Percentiles rank a stretch among this genome's conserved stretches.
Evolutionary conservation across 257 asterid genomes (phyloP).

Genomic region (Solanum chaucha): DNA sequence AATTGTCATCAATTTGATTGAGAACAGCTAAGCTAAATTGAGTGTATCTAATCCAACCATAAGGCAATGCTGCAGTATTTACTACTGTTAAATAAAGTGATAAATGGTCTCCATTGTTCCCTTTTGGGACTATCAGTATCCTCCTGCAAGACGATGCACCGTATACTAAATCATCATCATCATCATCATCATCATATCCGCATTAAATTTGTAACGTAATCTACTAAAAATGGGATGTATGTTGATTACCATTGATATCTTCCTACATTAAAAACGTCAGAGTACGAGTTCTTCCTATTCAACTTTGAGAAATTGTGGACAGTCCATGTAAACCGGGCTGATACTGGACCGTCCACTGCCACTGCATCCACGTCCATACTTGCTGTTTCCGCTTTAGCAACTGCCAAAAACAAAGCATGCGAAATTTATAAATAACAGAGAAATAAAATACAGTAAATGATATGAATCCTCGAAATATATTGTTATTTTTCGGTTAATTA

Average conservation of each 20-base stretch:
- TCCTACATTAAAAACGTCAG: slow-evolving; percentile 47
- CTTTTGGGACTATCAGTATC: slow-evolving; percentile 38
- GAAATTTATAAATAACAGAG: background rate
- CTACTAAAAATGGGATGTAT: background rate
- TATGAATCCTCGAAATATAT: too few species aligned
- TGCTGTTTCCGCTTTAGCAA: slow-evolving; percentile 13
- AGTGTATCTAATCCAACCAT: slow-evolving; percentile 77
- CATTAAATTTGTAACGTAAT: background rate
- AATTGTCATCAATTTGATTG: slow-evolving; percentile 52
- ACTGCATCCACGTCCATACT: slow-evolving; percentile 31
- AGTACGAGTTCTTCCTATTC: slow-evolving; percentile 39
- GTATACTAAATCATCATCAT: background rate
- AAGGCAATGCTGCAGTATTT: slow-evolving; percentile 48
- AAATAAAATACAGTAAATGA: too few species aligned
- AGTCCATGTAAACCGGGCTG: slow-evolving; percentile 54
- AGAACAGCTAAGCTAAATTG: slow-evolving; percentile 64
- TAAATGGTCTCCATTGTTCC: slow-evolving; percentile 61
- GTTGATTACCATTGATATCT: slow-evolving; percentile 44
- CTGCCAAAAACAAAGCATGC: background rate
- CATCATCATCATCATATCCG: background rate
- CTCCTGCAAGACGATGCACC: slow-evolving; percentile 40
- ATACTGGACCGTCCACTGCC: slow-evolving; percentile 37
- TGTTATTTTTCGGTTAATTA: too few species aligned
- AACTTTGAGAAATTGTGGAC: slow-evolving; percentile 47
- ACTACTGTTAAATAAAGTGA: slow-evolving; percentile 75